These are phyloP conservation scores for Pseudofabraea citricarpa DNA, from an alignment of 2,329 filamentous ascomycete species.

Conservation along the genomic window DNA sequence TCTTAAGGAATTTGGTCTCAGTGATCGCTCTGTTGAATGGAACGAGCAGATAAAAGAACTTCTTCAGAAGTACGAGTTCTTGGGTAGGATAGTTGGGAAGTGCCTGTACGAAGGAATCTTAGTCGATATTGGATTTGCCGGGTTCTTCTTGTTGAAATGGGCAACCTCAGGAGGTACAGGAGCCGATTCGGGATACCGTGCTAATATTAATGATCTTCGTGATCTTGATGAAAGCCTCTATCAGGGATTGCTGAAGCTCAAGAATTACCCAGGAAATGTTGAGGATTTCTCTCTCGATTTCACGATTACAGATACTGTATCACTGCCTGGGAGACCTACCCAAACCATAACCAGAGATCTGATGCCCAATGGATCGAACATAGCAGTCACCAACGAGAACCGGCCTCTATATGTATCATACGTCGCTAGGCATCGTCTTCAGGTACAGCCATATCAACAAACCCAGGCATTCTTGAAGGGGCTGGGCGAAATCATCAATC, in stretches of 20 bases:
- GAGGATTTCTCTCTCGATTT: constrained; percentile 81
- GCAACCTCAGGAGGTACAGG: constrained; percentile 64
- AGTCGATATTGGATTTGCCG: constrained; percentile 86
- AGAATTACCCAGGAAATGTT: constrained; percentile 80
- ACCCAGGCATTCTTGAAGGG: constrained; percentile 85
- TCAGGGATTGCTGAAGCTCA: constrained; percentile 75
- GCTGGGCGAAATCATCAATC: constrained; percentile 81
- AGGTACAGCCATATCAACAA: constrained; percentile 73
- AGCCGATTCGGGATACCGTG: constrained; percentile 70
- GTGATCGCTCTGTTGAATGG: constrained; percentile 51
- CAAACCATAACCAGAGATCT: constrained; percentile 71
- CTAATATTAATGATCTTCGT: constrained; percentile 90
- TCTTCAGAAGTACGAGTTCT: constrained; percentile 77
- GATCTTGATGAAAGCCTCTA: constrained; percentile 91
- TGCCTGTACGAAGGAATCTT: constrained; percentile 97
- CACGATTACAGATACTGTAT: constrained; percentile 72
- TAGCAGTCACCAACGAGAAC: constrained; percentile 84
- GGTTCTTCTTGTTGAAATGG: constrained; percentile 97
- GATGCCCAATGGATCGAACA: constrained; percentile 69
- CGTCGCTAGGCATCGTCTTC: constrained; percentile 81
- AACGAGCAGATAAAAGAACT: constrained; percentile 53
- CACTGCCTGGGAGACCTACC: constrained; percentile 37
- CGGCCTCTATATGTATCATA: constrained; percentile 91
- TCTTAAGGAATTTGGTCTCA: constrained; percentile 46
- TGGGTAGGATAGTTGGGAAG: constrained; percentile 90